Base-by-base conservation (phyloP, 768 basidiomycete species). In the Termitomyces sp. region DNA sequence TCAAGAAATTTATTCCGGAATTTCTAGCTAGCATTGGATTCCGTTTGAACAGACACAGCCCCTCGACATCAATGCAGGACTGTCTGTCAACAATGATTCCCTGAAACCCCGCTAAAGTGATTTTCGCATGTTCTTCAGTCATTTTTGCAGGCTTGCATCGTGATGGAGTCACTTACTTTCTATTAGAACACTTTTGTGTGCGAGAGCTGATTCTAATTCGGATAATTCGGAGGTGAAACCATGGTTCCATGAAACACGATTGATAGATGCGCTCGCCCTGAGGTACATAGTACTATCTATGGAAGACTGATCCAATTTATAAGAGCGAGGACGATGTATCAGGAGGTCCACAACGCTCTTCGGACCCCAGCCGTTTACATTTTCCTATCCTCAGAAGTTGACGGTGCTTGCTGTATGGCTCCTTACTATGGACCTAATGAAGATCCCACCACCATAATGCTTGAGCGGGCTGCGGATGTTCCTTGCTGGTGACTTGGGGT, bases 401-500 rank as follows among this genome's bases (percentile, higher is more conserved):
- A 29, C 46, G 1, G 20, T 8, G 5, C 8, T 31, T 22, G 31
- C 9, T 46, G 16, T 8, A 62, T 62, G 61, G 58, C 61, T 41
- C 60, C 68, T 20, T 67, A 68, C 60, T 71, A 68, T 50, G 65
- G 67, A 20, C 72, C 71, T 16, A 56, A 71, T 57, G 71, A 74
- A 51, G 53, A 56, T 34, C 51, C 63, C 16, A 24, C 48, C 22
- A 69, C 67, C 1, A 71, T 72, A 41, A 55, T 65, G 46, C 62
- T 68, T 20, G 72, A 74, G 53, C 67, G n/a, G n/a, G n/a, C n/a
- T n/a, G n/a, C n/a, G 70, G 20, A 71, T 61, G 39, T 75, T 76
- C 63, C 59, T 76, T 3, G 71, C 75, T 9, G 72, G 72, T n/a
- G 74, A 73, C 59, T 67, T 12, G 74, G 73, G 1, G 62, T 69